Evolutionary conservation across 2,329 filamentous ascomycete genomes (phyloP), one percentile per base, ranked within the genome.

Genomic region (Penicillium sp.): DNA sequence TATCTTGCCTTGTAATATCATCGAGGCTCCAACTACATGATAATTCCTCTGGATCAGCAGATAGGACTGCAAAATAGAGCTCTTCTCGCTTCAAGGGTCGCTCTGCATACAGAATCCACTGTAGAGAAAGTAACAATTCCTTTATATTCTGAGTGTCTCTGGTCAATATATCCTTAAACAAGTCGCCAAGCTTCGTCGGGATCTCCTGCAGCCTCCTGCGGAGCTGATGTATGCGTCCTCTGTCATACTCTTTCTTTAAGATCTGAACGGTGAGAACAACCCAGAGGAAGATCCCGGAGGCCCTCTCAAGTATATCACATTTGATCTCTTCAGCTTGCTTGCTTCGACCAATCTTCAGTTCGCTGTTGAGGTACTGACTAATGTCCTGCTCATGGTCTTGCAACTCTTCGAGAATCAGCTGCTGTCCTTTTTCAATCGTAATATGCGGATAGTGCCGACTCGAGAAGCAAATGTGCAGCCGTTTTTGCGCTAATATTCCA

Each of bases 131-230:
- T 5, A 43, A 12, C 5, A 51, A 1, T 23, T 51, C 48, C 16
- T 51, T 66, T 47, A 68, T 66, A 5, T 81, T 71, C 0, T 70
- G 38, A 0, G 55, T 18, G 52, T 86, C 81, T 16, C 80, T 72
- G 0, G 57, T 74, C 2, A 85, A 55, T 0, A 85, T 80, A 16
- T 81, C 68, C 2, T 68, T 70, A 58, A 87, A 85, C 0, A 86
- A 62, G 0, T 79, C 68, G 35, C 71, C 63, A 0, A 86, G 66
- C 0, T 70, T 68, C 6, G 52, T 49, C 0, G 77, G 78, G 30
- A 78, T 70, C 26, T 77, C 70, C 7, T 63, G 21, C 1, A 81
- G 65, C 56, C 64, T 67, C 55, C 66, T 59, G 20, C 63, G 60
- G 3, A 79, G 55, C 0, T 57, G 60, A 21, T 67, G 60, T 0